Percentiles rank a stretch among this genome's conserved stretches.
These are phyloP conservation scores for Chlorella variabilis DNA, from an alignment of 163 green algal genomes.

Conservation along the genomic window DNA sequence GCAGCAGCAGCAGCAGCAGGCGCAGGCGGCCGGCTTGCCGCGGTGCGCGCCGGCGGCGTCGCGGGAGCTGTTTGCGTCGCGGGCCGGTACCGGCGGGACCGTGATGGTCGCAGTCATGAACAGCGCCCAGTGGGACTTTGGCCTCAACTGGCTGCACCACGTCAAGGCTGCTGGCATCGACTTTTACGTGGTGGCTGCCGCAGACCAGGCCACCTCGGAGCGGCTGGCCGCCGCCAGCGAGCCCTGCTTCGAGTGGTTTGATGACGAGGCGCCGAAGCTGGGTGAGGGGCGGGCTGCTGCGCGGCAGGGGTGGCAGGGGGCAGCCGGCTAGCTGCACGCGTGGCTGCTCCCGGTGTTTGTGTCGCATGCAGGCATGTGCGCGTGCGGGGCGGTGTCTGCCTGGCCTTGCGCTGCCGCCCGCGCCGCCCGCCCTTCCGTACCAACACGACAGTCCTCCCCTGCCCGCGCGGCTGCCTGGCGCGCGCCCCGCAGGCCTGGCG, in stretches of 20 bases:
- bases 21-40: not conserved
- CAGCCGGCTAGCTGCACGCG: no score
- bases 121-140: constrained; percentile 30
- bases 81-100: not conserved
- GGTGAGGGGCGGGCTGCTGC: not conserved
- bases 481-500: not conserved
- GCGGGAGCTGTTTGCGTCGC: not conserved
- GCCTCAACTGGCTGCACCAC: constrained; percentile 33
- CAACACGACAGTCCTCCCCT: no score
- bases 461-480: no score
- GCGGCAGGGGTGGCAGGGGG: no score
- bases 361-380: no score
- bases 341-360: no score
- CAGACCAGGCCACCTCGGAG: not conserved
- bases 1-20: constrained; percentile 6
- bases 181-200: constrained; percentile 4
- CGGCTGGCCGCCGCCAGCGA: not conserved
- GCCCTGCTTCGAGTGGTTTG: constrained; percentile 32
- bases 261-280: constrained; percentile 1
- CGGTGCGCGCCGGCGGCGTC: not conserved
- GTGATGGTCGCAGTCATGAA: not conserved
- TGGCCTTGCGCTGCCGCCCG: no score
- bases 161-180: not conserved
- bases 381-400: not conserved
- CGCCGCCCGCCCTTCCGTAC: no score